Base-by-base conservation (phyloP, 2,329 filamentous ascomycete genomes). In the Uncinocarpus reesii region DNA sequence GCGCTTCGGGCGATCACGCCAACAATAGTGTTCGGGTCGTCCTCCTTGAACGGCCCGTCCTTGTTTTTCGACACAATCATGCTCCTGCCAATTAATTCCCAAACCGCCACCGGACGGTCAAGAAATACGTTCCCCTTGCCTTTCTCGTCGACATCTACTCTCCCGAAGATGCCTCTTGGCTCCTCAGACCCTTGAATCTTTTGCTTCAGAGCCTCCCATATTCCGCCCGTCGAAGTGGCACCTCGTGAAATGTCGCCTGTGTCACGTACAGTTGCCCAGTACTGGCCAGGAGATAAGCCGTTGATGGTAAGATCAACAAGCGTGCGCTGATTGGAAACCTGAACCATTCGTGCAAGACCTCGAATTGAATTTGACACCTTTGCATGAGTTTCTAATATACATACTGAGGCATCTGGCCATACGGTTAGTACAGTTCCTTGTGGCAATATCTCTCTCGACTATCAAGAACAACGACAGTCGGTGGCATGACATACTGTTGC, bases 1-100 rank as follows among this genome's bases (percentile, higher is more conserved):
- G 92, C 90, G 66, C 89, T 95, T 62, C 92, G 76, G 42, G 92
- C 92, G 68, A 98, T 86, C 44, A 98, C 89, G 7, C 92, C 92
- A 1, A 95, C 86, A 43, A 95, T 72, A 16, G 88, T 95, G 64
- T 93, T 80, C 48, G 81, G 76, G 62, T 95, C 86, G 57, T 95
- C 89, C 58, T 75, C 74, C 57, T 82, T 69, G 61, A 77, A 74
- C 48, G 72, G 72, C 1, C 71, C 74, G 31, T 80, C 77, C 50
- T 71, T 71, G 56, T 81, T 77, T 65, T 80, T 81, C 37, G 86
- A 84, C 42, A 96, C 80, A 38, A 94, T 84, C 73, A 98, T 84
- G 60, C 88, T 88, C 62, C 89, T 82, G 24, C 92, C 92, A 66
- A 96, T 95, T 64, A 95, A 77, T 69, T 98, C 90, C 92, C 90